These are phyloP conservation scores for Candida odintsovae DNA, from an alignment of 805 yeast species.

Conservation along the genomic window DNA sequence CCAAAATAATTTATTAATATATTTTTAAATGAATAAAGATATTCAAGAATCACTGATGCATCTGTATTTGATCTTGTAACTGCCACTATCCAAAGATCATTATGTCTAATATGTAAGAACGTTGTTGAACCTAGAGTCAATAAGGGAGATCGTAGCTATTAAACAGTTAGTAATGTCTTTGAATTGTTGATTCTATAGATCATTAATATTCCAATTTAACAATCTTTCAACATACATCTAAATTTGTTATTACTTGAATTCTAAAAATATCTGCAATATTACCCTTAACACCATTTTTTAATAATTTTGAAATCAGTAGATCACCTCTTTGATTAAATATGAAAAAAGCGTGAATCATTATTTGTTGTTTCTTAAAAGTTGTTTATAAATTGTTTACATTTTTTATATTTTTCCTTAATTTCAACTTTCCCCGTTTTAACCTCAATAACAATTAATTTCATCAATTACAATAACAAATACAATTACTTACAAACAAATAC, in stretches of 20 bases:
- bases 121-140: slow-evolving; percentile 91
- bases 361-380: too few species aligned
- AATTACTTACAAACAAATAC: too few species aligned
- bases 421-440: too few species aligned
- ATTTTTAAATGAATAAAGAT: slow-evolving; percentile 54
- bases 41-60: slow-evolving; percentile 75
- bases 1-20: slow-evolving; percentile 41
- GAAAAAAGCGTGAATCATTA: slow-evolving; percentile 76
- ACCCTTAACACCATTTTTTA: slow-evolving; percentile 69
- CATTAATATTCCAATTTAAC: too few species aligned
- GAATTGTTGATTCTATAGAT: too few species aligned
- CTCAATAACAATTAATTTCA: too few species aligned
- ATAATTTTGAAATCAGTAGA: slow-evolving; percentile 66
- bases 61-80: slow-evolving; percentile 89
- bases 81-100: slow-evolving; percentile 73
- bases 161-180: too few species aligned
- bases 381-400: too few species aligned
- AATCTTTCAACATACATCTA: slow-evolving; percentile 40
- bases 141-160: slow-evolving; percentile 53
- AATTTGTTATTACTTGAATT: slow-evolving; percentile 78
- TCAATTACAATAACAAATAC: too few species aligned
- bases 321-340: slow-evolving; percentile 79
- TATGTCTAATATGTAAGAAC: slow-evolving; percentile 66
- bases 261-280: slow-evolving; percentile 84
- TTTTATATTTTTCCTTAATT: too few species aligned